These are phyloP conservation scores for Talaromyces albobiverticillius DNA, from an alignment of 2,329 filamentous ascomycete genomes.

Conservation along the genomic window DNA sequence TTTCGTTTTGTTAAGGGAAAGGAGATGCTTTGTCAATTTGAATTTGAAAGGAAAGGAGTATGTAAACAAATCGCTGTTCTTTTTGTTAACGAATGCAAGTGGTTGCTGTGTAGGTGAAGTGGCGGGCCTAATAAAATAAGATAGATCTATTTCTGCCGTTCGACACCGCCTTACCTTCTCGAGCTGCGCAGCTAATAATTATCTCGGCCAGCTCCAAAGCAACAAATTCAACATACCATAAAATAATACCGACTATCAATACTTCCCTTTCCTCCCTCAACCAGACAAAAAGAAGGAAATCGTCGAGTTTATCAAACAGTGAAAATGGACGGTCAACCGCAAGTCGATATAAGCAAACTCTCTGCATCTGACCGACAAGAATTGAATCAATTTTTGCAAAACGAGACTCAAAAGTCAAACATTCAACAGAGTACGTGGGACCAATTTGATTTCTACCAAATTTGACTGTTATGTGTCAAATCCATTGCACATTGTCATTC, in stretches of 20 bases:
- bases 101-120: too few relatives aligned
- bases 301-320: not conserved
- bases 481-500: not conserved
- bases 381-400: conserved; percentile 78
- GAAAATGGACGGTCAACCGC: conserved; percentile 34
- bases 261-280: not conserved
- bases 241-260: not conserved
- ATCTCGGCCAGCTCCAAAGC: not conserved
- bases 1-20: not conserved
- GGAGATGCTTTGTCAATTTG: not conserved
- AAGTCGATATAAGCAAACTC: conserved; percentile 68
- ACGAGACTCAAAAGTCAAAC: conserved; percentile 76
- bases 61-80: not conserved
- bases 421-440: conserved; percentile 49
- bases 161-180: not conserved
- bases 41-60: not conserved
- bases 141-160: not conserved
- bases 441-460: not conserved
- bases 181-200: not conserved
- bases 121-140: not conserved
- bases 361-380: conserved; percentile 80
- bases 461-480: not conserved
- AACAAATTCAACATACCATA: not conserved
- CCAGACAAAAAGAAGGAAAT: not conserved
- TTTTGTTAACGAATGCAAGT: too few relatives aligned